Conservation (phyloP, 2,329 filamentous ascomycete species). For the Botrytis sinoallii region DNA sequence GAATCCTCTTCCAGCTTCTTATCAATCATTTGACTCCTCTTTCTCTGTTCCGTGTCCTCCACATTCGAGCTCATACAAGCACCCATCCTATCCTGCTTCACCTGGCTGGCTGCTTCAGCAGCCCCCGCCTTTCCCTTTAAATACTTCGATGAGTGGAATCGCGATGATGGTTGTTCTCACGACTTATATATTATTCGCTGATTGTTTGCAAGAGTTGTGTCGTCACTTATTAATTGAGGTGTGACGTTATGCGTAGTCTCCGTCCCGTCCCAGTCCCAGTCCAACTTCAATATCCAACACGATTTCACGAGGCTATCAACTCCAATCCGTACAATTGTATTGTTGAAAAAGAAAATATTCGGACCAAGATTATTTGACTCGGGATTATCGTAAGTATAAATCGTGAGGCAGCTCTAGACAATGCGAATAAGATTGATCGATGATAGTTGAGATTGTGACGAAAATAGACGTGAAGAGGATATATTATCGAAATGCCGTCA, state of each 20-base stretch:
- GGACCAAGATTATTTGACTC: conserved; percentile 12
- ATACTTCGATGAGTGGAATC: conserved; percentile 15
- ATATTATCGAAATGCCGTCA: conserved; percentile 9
- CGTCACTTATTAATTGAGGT: not conserved
- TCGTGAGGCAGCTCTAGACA: not conserved
- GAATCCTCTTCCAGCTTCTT: conserved; percentile 92
- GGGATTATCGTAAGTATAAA: not conserved
- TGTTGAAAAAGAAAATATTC: not conserved
- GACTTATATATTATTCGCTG: not conserved
- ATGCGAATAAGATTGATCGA: not conserved
- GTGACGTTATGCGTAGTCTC: conserved; percentile 12
- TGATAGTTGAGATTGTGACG: conserved; percentile 2
- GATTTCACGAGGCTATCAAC: conserved; percentile 11
- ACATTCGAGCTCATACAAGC: conserved; percentile 81
- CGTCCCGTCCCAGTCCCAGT: not conserved
- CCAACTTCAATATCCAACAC: conserved; percentile 16
- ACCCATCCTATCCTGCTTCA: conserved; percentile 74
- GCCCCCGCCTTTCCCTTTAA: conserved; percentile 26
- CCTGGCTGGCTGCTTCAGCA: conserved; percentile 33
- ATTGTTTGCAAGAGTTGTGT: not conserved
- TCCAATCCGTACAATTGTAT: not conserved
- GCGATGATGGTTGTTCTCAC: not conserved
- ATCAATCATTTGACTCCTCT: conserved; percentile 94
- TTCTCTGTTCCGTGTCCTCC: conserved; percentile 89
- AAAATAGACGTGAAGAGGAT: conserved; percentile 9